Evolutionary conservation across 148 eudicot genomes (phyloP).

Genomic region (Persicaria tinctoria): DNA sequence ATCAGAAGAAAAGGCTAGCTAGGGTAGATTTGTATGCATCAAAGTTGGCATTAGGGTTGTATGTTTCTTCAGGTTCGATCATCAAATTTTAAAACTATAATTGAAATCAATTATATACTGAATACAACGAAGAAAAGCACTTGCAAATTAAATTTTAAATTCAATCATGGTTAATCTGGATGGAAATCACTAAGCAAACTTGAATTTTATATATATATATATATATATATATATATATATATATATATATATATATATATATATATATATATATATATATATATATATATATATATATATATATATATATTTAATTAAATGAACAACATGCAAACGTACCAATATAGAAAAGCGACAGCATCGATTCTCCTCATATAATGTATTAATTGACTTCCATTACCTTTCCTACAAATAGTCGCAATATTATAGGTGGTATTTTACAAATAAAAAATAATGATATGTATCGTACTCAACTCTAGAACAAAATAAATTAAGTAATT

Average conservation of each 20-base stretch:
- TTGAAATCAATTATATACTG: not conserved
- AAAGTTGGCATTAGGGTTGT: not conserved
- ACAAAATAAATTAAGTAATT: too few species aligned
- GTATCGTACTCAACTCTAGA: too few species aligned
- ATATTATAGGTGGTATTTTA: not conserved
- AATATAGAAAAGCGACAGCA: not conserved
- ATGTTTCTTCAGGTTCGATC: conserved; percentile 5
- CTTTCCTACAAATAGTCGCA: not conserved
- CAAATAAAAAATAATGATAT: too few species aligned
- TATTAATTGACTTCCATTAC: conserved; percentile 1
- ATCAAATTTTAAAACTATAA: not conserved
- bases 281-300: too few species aligned
- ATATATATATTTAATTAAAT: conserved; percentile 16
- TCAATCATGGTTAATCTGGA: conserved; percentile 22
- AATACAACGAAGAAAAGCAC: not conserved
- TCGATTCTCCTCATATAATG: conserved; percentile 1
- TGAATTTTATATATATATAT: not conserved
- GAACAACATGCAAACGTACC: conserved; percentile 17
- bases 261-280: conserved; percentile 11
- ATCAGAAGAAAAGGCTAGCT: not conserved
- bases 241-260: too few species aligned
- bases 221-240: too few species aligned
- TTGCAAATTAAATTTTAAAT: not conserved
- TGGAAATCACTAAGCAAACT: conserved; percentile 26
- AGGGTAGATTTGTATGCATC: not conserved